Evolutionary conservation across 2,329 filamentous ascomycete species (phyloP).

Genomic region (Graphiopsis chlorocephala): DNA sequence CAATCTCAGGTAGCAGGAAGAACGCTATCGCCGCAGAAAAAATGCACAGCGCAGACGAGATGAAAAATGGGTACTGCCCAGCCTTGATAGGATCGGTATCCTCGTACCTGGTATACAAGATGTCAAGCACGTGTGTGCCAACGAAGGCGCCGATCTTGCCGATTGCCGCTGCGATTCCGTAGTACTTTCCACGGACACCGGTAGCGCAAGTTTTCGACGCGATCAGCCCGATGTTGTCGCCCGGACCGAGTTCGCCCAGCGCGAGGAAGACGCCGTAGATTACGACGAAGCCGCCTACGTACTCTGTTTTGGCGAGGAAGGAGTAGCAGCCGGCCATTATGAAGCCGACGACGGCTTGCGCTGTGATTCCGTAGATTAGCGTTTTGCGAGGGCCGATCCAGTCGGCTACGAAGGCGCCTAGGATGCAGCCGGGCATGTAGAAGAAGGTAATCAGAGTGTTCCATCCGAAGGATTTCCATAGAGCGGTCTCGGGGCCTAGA

Average conservation of each 20-base stretch:
- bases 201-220: conserved; percentile 87
- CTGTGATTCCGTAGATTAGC: conserved; percentile 65
- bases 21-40: conserved; percentile 63
- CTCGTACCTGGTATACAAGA: conserved; percentile 61
- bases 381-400: conserved; percentile 74
- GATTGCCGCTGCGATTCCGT: conserved; percentile 67
- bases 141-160: conserved; percentile 78
- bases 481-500: conserved; percentile 54
- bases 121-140: conserved; percentile 64
- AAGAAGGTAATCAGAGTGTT: conserved; percentile 85
- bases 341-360: conserved; percentile 78
- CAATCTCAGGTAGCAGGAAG: conserved; percentile 71
- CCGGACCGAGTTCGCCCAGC: conserved; percentile 78
- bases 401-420: conserved; percentile 75
- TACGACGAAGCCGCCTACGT: conserved; percentile 73
- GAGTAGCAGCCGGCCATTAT: conserved; percentile 81
- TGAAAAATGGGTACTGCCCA: conserved; percentile 86
- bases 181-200: conserved; percentile 72
- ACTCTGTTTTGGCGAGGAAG: conserved; percentile 61
- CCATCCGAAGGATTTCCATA: conserved; percentile 84
- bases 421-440: conserved; percentile 77
- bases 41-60: conserved; percentile 75
- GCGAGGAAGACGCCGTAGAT: conserved; percentile 62
- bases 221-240: conserved; percentile 85
- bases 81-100: conserved; percentile 51